These are phyloP conservation scores for Camellia sinensis DNA, from an alignment of 148 eudicot species.

Conservation along the genomic window DNA sequence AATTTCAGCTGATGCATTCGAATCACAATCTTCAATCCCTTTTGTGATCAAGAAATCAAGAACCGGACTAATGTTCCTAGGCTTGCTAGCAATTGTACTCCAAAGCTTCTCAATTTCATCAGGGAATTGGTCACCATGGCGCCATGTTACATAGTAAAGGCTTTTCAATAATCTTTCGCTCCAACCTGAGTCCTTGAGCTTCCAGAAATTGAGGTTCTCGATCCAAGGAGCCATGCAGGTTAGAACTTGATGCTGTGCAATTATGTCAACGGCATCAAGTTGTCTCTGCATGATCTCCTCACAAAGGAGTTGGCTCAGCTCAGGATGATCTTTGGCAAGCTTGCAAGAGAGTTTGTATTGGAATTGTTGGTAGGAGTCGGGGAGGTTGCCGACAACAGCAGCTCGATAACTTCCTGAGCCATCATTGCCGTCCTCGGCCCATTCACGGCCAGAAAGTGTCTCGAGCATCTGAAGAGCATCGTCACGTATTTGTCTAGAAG, in stretches of 20 bases:
- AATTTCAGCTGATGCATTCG: conserved; percentile 97
- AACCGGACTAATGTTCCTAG: conserved; percentile 90
- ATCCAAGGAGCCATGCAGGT: conserved; percentile 99
- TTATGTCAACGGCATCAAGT: conserved; percentile 98
- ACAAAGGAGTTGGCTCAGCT: conserved; percentile 94
- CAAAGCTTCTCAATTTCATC: conserved; percentile 99
- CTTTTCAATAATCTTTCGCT: conserved; percentile 87
- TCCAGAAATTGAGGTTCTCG: conserved; percentile 97
- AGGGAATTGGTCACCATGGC: conserved; percentile 99
- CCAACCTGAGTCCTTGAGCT: conserved; percentile 96
- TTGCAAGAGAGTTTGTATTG: conserved; percentile 98
- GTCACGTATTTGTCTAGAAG: conserved; percentile 97
- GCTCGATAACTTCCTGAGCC: conserved; percentile 93
- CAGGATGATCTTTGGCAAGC: conserved; percentile 99
- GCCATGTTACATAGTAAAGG: conserved; percentile 92
- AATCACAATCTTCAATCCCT: conserved; percentile 99
- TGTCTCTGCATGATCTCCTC: conserved; percentile 99
- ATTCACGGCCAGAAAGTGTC: conserved; percentile 92
- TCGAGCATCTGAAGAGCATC: conserved; percentile 99
- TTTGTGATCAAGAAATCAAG: conserved; percentile 91
- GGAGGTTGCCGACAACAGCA: conserved; percentile 98
- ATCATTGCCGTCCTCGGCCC: conserved; percentile 94
- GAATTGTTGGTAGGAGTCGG: conserved; percentile 97
- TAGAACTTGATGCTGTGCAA: conserved; percentile 96
- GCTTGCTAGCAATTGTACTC: conserved; percentile 99